These are phyloP conservation scores for Quercus robur DNA, from an alignment of 306 rosid species.

Conservation along the genomic window DNA sequence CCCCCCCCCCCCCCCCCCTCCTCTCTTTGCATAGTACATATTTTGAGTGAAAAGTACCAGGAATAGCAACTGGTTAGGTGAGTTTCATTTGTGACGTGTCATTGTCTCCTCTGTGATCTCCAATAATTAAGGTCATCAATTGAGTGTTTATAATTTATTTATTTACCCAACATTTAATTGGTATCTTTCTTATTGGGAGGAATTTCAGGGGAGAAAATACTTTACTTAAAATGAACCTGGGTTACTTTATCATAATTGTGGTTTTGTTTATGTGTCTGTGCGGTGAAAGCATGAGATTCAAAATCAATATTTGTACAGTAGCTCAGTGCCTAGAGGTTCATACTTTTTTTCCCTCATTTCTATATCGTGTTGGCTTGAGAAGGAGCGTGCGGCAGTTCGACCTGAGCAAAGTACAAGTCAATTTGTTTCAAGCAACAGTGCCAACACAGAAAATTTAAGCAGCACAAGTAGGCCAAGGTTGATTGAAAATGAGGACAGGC, in stretches of 20 bases:
- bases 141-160: too few relatives aligned
- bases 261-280: not conserved
- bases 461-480: conserved; percentile 25
- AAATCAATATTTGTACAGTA: not conserved
- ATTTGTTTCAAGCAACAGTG: conserved; percentile 24
- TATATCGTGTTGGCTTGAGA: conserved; percentile 11
- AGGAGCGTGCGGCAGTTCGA: conserved; percentile 53
- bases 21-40: too few relatives aligned
- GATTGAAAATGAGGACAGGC: conserved; percentile 46
- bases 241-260: not conserved
- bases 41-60: too few relatives aligned
- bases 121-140: too few relatives aligned
- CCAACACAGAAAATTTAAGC: conserved; percentile 35
- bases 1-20: too few relatives aligned
- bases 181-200: too few relatives aligned
- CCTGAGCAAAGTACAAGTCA: conserved; percentile 33
- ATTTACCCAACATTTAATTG: too few relatives aligned
- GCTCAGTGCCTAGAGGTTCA: not conserved
- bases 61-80: too few relatives aligned
- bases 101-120: too few relatives aligned
- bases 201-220: not conserved
- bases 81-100: too few relatives aligned
- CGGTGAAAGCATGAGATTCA: not conserved
- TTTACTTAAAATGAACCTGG: not conserved
- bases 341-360: not conserved